These are phyloP conservation scores for Breviolum minutum DNA, from an alignment of 73 alveolate genomes.

Conservation along the genomic window DNA sequence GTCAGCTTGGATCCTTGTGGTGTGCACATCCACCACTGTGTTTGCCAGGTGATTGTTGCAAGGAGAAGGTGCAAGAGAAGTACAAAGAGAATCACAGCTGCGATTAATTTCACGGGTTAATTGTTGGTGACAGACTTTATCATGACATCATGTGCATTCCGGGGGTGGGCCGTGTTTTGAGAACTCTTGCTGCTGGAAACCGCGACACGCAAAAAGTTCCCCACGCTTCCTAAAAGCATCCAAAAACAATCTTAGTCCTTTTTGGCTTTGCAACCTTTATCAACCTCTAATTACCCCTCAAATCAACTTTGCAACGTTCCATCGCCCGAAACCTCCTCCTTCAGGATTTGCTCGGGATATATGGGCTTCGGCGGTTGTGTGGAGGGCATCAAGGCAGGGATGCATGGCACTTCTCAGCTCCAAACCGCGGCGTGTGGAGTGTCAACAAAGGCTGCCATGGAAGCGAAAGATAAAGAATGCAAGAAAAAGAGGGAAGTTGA, in stretches of 20 bases:
- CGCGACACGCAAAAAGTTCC: no score
- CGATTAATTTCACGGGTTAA: no score
- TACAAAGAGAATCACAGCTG: slow-evolving; percentile 41
- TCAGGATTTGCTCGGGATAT: slow-evolving; percentile 68
- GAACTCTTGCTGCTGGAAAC: no score
- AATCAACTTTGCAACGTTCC: no score
- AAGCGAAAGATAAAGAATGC: slow-evolving; percentile 61
- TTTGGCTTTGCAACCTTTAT: neutral
- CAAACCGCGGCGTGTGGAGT: neutral
- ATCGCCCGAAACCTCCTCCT: neutral
- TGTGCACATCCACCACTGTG: neutral
- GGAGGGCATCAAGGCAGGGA: slow-evolving; percentile 72
- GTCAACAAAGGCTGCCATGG: slow-evolving; percentile 35
- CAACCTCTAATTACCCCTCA: neutral
- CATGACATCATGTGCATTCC: no score
- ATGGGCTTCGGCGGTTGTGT: slow-evolving; percentile 92
- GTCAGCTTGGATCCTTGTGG: no score
- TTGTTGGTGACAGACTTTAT: no score
- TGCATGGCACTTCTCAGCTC: neutral
- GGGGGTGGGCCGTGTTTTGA: no score
- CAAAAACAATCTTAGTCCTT: neutral
- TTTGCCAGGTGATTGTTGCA: slow-evolving; percentile 62
- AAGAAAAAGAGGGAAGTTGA: slow-evolving; percentile 8
- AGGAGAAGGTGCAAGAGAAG: slow-evolving; percentile 18
- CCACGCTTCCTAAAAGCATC: neutral